Base-by-base conservation (phyloP, 306 rosid genomes). In the Prosopis cineraria region DNA sequence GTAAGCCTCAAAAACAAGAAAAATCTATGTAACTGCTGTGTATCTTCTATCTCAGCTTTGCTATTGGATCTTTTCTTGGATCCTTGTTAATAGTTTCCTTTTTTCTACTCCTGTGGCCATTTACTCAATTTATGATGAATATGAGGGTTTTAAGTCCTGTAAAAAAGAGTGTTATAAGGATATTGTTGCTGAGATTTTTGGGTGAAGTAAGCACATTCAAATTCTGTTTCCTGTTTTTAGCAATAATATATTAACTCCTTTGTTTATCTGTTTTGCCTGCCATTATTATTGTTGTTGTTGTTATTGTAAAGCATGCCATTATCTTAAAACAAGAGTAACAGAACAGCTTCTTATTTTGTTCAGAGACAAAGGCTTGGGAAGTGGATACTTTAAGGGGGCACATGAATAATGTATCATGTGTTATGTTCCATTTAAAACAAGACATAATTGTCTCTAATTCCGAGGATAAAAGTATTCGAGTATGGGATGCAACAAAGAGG, bases 351-450 rank as follows among this genome's bases (percentile, higher is more conserved):
- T 68, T 9, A 41, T 41, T 68, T 71, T 78, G 25, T 85, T 81
- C 94, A 94, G 98, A 94, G 71, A 94, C 98, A 17, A 92, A 94
- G 85, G 98, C 98, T 70, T 92, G 97, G 98, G 97, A 92, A 90
- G 97, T 94, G 77, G 98, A 94, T 85, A 92, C 97, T 50, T 75
- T 94, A 88, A 90, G 97, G 79, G 98, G 98, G 71, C 98, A 94
- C 85, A 90, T 87, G 94, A 94, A 94, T 84, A 94, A 94, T 77
- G 98, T 94, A 79, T 94, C 98, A 74, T 90, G 96, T 87, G 98
- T 92, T 39, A 85, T 92, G 96, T 94, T 94, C 85, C 97, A 94
- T 81, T 90, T 93, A 73, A 94, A 94, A 81, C 98, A 92, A 84
- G 98, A 94, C 80, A 89, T 94, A 72, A 92, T 94, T 74, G 93